Conservation (phyloP, 1,284 basidiomycete species). For the Ganoderma leucocontextum region DNA sequence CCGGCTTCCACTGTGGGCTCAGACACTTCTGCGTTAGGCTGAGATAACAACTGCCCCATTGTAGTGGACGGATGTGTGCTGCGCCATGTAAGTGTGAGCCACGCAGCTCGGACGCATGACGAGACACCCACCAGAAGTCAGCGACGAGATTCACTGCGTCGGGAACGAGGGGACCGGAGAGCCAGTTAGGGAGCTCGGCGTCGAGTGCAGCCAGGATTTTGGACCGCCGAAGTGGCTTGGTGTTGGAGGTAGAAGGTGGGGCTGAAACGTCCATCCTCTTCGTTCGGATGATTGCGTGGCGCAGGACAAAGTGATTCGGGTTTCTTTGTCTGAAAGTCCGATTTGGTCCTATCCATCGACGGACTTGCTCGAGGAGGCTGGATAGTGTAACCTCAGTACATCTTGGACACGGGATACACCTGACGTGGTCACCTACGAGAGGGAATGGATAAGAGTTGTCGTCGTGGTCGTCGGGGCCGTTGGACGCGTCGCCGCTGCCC, state of each 20-base stretch:
- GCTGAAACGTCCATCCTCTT: constrained; percentile 2
- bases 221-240: constrained; percentile 25
- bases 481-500: background rate
- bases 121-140: background rate
- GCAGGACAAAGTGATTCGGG: background rate
- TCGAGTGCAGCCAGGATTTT: constrained; percentile 37
- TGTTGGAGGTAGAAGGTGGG: background rate
- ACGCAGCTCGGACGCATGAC: background rate
- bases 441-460: background rate
- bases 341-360: background rate
- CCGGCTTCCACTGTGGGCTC: background rate
- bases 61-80: background rate
- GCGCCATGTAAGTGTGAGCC: background rate
- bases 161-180: constrained; percentile 14
- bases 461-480: constrained; percentile 4
- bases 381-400: background rate
- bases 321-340: background rate
- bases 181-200: constrained; percentile 29
- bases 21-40: background rate
- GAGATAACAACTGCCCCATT: background rate
- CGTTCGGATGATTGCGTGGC: background rate
- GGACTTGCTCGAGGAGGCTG: background rate
- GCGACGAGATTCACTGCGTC: background rate
- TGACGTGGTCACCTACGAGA: background rate
- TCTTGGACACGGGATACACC: background rate